A percentile compares a stretch with the other conserved stretches of the same genome.
Evolutionary conservation across 176 grass and related monocot species (phyloP).

Genomic region (Ensete glaucum): DNA sequence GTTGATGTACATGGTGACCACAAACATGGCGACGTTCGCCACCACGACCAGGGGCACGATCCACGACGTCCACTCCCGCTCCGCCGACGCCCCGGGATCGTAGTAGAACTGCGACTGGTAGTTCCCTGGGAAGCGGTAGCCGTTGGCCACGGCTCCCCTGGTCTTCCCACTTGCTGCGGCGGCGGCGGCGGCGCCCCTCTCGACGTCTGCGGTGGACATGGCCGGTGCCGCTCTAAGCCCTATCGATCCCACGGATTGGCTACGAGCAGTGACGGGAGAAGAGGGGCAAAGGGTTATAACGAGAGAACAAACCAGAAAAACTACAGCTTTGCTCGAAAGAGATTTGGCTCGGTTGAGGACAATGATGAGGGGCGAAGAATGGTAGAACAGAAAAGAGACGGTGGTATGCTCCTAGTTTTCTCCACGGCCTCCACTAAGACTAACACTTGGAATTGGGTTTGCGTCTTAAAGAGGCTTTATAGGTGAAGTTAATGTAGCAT

Average conservation of each 20-base stretch:
- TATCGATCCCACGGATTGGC: not conserved
- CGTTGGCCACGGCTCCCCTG: not conserved
- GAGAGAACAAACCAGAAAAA: too few relatives aligned
- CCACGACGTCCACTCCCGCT: conserved; percentile 81
- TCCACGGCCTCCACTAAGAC: too few relatives aligned
- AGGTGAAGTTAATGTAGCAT: too few relatives aligned
- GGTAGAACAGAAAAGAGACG: too few relatives aligned
- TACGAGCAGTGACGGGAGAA: not conserved
- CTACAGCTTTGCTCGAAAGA: too few relatives aligned
- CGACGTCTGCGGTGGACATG: conserved; percentile 41
- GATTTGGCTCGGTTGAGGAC: too few relatives aligned
- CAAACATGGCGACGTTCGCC: conserved; percentile 63
- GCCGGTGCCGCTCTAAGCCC: not conserved
- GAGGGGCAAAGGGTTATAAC: not conserved
- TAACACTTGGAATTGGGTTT: too few relatives aligned
- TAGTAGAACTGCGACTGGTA: conserved; percentile 20
- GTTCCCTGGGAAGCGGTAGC: not conserved
- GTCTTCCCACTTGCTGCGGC: conserved; percentile 10
- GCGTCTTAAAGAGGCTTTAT: too few relatives aligned
- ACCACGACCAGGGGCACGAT: conserved; percentile 53
- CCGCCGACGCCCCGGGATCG: conserved; percentile 15
- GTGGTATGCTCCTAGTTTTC: too few relatives aligned
- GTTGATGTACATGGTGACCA: conserved; percentile 81
- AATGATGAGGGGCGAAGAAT: too few relatives aligned
- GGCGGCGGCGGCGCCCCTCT: conserved; percentile 29